phyloP scores from a whole-genome alignment of 305 asterid genomes.

The Ruellia speciosa region DNA sequence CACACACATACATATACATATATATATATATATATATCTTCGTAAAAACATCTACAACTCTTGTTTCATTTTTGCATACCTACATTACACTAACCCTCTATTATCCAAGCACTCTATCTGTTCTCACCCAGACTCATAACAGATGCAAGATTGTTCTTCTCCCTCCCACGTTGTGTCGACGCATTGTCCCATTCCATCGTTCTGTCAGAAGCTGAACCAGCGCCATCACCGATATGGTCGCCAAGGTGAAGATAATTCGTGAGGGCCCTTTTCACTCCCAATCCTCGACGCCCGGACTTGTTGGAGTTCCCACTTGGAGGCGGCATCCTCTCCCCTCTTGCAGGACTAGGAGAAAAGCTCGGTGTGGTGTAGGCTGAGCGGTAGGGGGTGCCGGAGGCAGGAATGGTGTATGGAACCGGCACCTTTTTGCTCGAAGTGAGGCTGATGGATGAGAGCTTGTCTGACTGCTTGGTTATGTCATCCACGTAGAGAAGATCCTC shows the following conservation, averaged over 20 bases:
- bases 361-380: conserved; percentile 50
- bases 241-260: conserved; percentile 73
- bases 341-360: conserved; percentile 52
- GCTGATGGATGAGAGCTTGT: conserved; percentile 34
- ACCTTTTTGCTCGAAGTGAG: conserved; percentile 39
- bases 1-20: too few relatives aligned
- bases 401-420: conserved; percentile 37
- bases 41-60: too few relatives aligned
- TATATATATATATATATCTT: too few relatives aligned
- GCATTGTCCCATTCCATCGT: too few relatives aligned
- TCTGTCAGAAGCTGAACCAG: too few relatives aligned
- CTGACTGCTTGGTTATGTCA: conserved; percentile 53
- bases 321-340: conserved; percentile 55
- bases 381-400: conserved; percentile 61
- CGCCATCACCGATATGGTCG: too few relatives aligned
- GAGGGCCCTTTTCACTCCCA: conserved; percentile 66
- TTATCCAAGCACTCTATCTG: too few relatives aligned
- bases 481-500: conserved; percentile 67
- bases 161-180: too few relatives aligned
- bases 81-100: too few relatives aligned
- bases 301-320: conserved; percentile 24
- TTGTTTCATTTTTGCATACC: too few relatives aligned
- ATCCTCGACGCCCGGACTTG: conserved; percentile 58
- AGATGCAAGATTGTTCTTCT: too few relatives aligned
- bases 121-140: too few relatives aligned